phyloP scores from a whole-genome alignment of 306 rosid species.

The Cicer bijugum region DNA sequence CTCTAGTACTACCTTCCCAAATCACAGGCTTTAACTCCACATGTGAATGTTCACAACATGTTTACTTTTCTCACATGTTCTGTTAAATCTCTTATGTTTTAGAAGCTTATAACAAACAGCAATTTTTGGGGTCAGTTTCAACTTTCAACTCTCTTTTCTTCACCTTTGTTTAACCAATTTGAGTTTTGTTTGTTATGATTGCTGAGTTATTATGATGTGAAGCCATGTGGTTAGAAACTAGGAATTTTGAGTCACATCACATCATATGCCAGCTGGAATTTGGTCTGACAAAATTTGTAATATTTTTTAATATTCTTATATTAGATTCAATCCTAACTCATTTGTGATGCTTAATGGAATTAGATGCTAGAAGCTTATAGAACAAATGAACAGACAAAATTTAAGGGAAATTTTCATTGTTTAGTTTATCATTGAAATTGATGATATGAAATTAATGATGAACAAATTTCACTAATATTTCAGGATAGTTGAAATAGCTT shows the following conservation, averaged over 20 bases:
- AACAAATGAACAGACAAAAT: too few species aligned
- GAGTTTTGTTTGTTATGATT: neutral
- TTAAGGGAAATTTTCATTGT: neutral
- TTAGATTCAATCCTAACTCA: too few species aligned
- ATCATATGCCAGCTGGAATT: too few species aligned
- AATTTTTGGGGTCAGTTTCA: neutral
- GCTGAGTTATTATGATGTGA: neutral
- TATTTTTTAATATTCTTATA: too few species aligned
- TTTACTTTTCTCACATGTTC: neutral
- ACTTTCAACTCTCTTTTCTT: neutral
- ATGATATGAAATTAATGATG: constrained; percentile 21
- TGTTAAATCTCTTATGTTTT: neutral
- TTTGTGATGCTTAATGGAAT: too few species aligned
- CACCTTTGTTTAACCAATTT: neutral
- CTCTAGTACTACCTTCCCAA: constrained; percentile 2
- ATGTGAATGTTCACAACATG: constrained; percentile 5
- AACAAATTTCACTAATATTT: constrained; percentile 44
- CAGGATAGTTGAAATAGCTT: constrained; percentile 44
- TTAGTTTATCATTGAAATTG: neutral
- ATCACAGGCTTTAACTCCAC: constrained; percentile 7
- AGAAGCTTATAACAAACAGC: neutral
- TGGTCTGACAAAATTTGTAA: too few species aligned
- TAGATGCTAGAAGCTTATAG: too few species aligned
- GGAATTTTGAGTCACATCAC: too few species aligned
- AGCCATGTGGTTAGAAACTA: neutral